A percentile compares a stretch with the other conserved stretches of the same genome.
Conservation (phyloP, 2,329 filamentous ascomycete genomes). For the Aspergillus sp. region DNA sequence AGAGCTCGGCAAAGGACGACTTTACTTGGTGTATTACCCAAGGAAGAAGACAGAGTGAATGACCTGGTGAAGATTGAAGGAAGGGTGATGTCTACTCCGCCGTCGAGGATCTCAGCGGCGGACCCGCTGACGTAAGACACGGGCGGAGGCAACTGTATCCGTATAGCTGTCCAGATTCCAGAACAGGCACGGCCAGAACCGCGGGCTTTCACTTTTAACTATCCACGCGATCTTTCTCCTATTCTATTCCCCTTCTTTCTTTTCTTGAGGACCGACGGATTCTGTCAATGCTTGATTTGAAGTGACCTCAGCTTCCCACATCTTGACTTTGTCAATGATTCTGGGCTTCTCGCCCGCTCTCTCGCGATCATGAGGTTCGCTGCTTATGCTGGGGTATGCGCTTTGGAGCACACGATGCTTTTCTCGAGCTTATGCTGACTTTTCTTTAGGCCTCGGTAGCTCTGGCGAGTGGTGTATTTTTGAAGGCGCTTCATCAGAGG, state of each 20-base stretch:
- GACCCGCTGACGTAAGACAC: slow-evolving; percentile 23
- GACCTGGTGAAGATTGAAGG: not conserved
- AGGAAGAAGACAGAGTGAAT: not conserved
- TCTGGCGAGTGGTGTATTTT: slow-evolving; percentile 77
- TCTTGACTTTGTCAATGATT: slow-evolving; percentile 28
- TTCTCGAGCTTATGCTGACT: slow-evolving; percentile 6
- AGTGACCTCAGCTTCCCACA: not conserved
- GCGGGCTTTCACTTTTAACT: not conserved
- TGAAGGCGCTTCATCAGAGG: slow-evolving; percentile 90
- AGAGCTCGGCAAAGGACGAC: not conserved
- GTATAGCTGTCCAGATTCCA: slow-evolving; percentile 26
- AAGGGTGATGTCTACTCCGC: not conserved
- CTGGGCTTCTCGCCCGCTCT: slow-evolving; percentile 22
- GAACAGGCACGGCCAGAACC: slow-evolving; percentile 12
- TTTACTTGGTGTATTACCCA: not conserved
- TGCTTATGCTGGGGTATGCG: slow-evolving; percentile 52
- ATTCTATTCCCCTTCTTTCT: not conserved
- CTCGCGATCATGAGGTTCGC: slow-evolving; percentile 48
- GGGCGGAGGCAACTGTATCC: not conserved
- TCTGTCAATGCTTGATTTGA: slow-evolving; percentile 21
- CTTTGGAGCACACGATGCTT: not conserved
- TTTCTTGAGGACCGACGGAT: not conserved
- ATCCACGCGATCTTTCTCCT: slow-evolving; percentile 16
- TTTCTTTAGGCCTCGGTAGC: slow-evolving; percentile 68
- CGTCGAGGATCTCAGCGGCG: not conserved